Percentiles rank a stretch among this genome's conserved stretches.
phyloP scores from a whole-genome alignment of 1,139 yeast species.

The Ogataea hybrid region DNA sequence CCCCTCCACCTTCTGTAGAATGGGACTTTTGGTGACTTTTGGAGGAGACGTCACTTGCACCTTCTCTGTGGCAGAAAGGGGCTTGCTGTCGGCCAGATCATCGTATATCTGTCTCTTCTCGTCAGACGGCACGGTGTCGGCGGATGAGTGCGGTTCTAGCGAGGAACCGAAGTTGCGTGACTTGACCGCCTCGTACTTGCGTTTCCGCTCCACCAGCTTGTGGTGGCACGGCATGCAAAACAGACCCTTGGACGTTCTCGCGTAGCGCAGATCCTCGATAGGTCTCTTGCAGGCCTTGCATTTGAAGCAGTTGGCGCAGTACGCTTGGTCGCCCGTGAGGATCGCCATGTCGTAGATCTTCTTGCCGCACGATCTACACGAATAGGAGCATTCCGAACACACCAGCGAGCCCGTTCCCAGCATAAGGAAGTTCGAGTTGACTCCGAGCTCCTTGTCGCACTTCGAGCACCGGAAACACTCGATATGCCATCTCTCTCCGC shows the following conservation, averaged over 20 bases:
- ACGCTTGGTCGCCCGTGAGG: slow-evolving; percentile 91
- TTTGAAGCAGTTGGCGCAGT: slow-evolving; percentile 86
- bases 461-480: slow-evolving; percentile 88
- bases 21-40: slow-evolving; percentile 14
- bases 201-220: slow-evolving; percentile 69
- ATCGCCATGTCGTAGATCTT: slow-evolving; percentile 97
- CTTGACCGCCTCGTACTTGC: slow-evolving; percentile 48
- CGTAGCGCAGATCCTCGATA: slow-evolving; percentile 88
- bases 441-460: slow-evolving; percentile 74
- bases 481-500: slow-evolving; percentile 95
- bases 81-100: slow-evolving; percentile 6
- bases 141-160: not conserved
- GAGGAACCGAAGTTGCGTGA: not conserved
- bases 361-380: slow-evolving; percentile 82
- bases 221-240: slow-evolving; percentile 95
- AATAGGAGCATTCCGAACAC: slow-evolving; percentile 87
- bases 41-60: slow-evolving; percentile 16
- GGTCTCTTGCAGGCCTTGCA: slow-evolving; percentile 88
- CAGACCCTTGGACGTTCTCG: slow-evolving; percentile 89
- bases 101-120: slow-evolving; percentile 11
- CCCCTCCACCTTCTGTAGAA: slow-evolving; percentile 1
- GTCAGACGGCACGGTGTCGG: slow-evolving; percentile 13
- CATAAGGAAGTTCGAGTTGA: slow-evolving; percentile 85
- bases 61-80: slow-evolving; percentile 11
- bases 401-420: slow-evolving; percentile 90